Base-by-base conservation (phyloP, 2,329 filamentous ascomycete genomes). In the Aspergillus persii region DNA sequence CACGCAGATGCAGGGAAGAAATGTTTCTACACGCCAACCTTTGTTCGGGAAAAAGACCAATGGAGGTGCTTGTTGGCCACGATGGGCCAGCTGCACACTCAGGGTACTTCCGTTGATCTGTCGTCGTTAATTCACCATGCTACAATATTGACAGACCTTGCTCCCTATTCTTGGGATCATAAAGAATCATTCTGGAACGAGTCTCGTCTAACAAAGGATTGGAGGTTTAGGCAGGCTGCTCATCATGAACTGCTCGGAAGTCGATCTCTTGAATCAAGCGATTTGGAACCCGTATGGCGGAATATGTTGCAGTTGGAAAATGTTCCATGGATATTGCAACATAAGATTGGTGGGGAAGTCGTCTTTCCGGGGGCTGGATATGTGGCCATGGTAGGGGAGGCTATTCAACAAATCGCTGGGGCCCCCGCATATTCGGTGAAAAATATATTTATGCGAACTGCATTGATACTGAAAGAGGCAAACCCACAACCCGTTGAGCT, bases 241-340 rank as follows among this genome's bases (percentile, higher is more conserved):
- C 56, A 67, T 9, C 70, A 73, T 58, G 69, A 72, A 15, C 61
- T 73, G 0, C 60, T 74, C 0, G 71, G 71, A 12, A 61, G 66
- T 7, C 67, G 64, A 2, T 62, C 65, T 8, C 39, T 67, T 7
- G 71, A 71, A 27, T 66, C 65, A 9, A 66, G 64, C 7, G 56
- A 61, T 0, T 31, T 66, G 8, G 65, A 67, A 11, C 68, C 70
- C 2, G 56, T 60, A 8, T 74, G 71, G 71, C 56, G 71, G 2
- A 71, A 74, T 36, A 29, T 67, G 7, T 51, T 76, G 1, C 58
- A 64, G 0, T 41, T 71, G 0, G 56, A 61, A 1, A 63, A 73
- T 49, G 61, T 68, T 0, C 62, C 70, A 0, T 76, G 74, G 73
- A 54, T 76, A 6, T 46, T 50, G 1, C 70, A 74, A 27, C 73